phyloP scores from a whole-genome alignment of 192 early-diverging fungal genomes.

The Backusella parvicylindrica region DNA sequence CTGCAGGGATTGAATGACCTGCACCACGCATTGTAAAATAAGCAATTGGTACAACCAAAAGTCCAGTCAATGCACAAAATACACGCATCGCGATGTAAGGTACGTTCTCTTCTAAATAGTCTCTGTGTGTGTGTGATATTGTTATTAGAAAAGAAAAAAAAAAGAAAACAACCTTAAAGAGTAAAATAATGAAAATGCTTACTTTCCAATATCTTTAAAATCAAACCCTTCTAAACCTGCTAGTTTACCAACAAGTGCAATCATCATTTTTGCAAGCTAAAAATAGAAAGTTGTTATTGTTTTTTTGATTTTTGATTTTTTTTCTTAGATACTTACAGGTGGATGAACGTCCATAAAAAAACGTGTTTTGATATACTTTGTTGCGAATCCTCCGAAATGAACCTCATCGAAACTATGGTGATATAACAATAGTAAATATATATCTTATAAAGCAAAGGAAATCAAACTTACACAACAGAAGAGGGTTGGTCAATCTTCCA shows the following conservation, averaged over 20 bases:
- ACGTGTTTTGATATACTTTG: conserved; percentile 77
- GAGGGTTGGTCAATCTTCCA: conserved; percentile 40
- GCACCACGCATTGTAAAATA: conserved; percentile 82
- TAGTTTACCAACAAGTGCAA: conserved; percentile 60
- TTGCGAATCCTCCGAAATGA: conserved; percentile 97
- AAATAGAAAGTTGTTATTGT: background rate
- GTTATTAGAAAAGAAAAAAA: background rate
- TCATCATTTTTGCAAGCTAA: conserved; percentile 41
- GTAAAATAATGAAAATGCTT: no score
- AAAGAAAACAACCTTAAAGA: conserved; percentile 16
- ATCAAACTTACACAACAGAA: conserved; percentile 38
- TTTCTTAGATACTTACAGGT: conserved; percentile 64
- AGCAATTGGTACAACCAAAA: conserved; percentile 76
- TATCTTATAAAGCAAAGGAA: background rate
- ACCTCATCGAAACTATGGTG: conserved; percentile 90
- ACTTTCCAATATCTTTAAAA: conserved; percentile 90
- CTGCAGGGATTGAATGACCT: conserved; percentile 71
- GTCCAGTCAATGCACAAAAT: conserved; percentile 74
- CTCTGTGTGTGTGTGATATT: conserved; percentile 38
- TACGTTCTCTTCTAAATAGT: conserved; percentile 84
- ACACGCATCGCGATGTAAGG: conserved; percentile 87
- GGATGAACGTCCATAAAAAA: conserved; percentile 97
- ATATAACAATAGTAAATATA: background rate
- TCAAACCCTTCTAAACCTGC: conserved; percentile 93
- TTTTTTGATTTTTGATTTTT: background rate